Base-by-base conservation (phyloP, 31 red algal genomes). In the Asparagopsis taxiformis region DNA sequence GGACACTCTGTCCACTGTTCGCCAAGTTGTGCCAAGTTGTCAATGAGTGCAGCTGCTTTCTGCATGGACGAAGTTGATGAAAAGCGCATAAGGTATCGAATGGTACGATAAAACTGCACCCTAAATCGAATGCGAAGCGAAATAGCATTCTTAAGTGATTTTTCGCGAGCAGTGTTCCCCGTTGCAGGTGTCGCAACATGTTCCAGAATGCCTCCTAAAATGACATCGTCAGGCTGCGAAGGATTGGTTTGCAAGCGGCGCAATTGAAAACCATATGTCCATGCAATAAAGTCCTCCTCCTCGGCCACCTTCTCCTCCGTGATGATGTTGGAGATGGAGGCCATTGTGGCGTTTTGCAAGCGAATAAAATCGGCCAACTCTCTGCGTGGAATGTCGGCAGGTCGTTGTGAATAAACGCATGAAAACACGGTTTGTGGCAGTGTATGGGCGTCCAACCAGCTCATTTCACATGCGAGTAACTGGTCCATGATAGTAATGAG, bases 351-450 rank as follows among this genome's bases (percentile, higher is more conserved):
- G 53, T 78, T 38, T 26, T 68, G 54, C 31, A 88, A 34, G 8
- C 73, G 52, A 46, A 88, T 43, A 64, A 88, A 88, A 9, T 50
- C 44, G 35, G 74, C 54, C 1, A 88, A 52, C 33, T 88, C 84
- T 11, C 72, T 17, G 19, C 73, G 62, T 17, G 72, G 72, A 31
- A 88, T 72, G 25, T 90, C 76, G 11, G 53, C 13, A 9, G 74
- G 23, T 31, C 76, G 65, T 3, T 82, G 79, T 4, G 72, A 24
- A 72, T 90, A 90, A 55, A 90, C 74, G 56, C 86, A 82, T 32
- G 86, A 71, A 64, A 82, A 90, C 23, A 90, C 79, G 49, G 75
- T 90, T 70, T 90, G 86, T 19, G 86, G 75, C 24, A 90, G 24
- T 39, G 75, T 81, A 59, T 90, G 86, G 0, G 76, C 62, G 44